Evolutionary conservation across 768 basidiomycete species (phyloP), one percentile per base, ranked within the genome.

Genomic region (Boletus tylopilopsis): DNA sequence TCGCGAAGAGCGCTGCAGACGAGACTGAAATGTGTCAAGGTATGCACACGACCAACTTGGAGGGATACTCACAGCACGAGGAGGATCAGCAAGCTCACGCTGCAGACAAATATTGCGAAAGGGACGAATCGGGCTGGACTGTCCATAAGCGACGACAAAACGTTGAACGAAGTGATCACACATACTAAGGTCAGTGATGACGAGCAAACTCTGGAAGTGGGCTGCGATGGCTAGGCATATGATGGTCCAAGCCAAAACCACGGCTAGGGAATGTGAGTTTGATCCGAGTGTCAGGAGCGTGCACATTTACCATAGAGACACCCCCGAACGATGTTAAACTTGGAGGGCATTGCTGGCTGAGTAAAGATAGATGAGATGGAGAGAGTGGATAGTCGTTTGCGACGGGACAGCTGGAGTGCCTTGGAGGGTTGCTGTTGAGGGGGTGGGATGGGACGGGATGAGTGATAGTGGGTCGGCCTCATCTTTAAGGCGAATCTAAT

Each of bases 161-260:
- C 5, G 18, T n/a, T n/a, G 35, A n/a, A 42, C 25, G 13, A 43
- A 16, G 44, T 7, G 34, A 12, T 19, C 3, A 50, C 13, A 41
- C 85, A 64, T 66, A 91, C 89, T 91, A 66, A 92, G 84, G 71
- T 90, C 87, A 49, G 85, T 87, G 56, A 86, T 74, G 52, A 81
- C 75, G 54, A 90, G 71, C 29, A 89, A 75, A 47, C 72, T 73
- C 65, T 87, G 81, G 61, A 92, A 89, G 62, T 89, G 85, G 32
- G 76, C 85, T 43, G 87, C 86, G 71, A 92, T 84, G 51, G 80
- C 87, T 54, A 92, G 72, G 61, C 85, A 89, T 58, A 92, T 84
- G 53, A 86, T 68, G 19, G 87, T 87, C 77, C 87, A 91, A 51
- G 84, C 66, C 43, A 91, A 67, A 35, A 89, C 79, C 37, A 80